Evolutionary conservation across 345 rosid genomes (phyloP).

Genomic region (Aurinia saxatilis): DNA sequence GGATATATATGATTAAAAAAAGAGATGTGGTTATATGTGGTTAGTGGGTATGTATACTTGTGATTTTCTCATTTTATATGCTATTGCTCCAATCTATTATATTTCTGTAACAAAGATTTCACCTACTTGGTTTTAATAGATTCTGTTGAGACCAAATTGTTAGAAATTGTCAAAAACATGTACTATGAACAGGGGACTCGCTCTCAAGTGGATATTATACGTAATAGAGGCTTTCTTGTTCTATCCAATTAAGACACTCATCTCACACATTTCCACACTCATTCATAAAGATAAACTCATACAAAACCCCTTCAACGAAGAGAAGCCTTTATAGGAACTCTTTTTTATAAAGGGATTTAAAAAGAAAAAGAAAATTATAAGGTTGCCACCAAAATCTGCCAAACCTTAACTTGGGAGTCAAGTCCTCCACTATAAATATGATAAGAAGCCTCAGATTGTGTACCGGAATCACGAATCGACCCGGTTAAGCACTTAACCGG

Average conservation of each 20-base stretch:
- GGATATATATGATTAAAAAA: no score
- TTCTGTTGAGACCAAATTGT: background rate
- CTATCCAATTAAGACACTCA: background rate
- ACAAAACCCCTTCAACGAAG: background rate
- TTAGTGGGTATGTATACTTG: no score
- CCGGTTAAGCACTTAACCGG: constrained; percentile 88
- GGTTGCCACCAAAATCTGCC: constrained; percentile 50
- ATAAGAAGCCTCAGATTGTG: constrained; percentile 29
- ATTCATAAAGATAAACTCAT: background rate
- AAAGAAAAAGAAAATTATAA: no score
- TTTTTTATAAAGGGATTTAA: no score
- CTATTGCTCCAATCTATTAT: background rate
- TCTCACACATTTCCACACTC: constrained; percentile 2
- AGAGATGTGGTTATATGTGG: no score
- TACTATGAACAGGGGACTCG: background rate
- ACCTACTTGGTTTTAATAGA: background rate
- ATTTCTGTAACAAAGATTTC: background rate
- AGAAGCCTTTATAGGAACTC: background rate
- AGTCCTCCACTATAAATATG: constrained; percentile 75
- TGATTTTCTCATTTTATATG: background rate
- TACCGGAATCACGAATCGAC: constrained; percentile 33
- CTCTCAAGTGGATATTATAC: no score
- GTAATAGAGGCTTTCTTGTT: background rate
- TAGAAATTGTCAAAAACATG: background rate
- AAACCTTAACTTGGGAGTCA: constrained; percentile 80